Base-by-base conservation (phyloP, 139 green algal species). In the Chlamydomonas sphaeroides region DNA sequence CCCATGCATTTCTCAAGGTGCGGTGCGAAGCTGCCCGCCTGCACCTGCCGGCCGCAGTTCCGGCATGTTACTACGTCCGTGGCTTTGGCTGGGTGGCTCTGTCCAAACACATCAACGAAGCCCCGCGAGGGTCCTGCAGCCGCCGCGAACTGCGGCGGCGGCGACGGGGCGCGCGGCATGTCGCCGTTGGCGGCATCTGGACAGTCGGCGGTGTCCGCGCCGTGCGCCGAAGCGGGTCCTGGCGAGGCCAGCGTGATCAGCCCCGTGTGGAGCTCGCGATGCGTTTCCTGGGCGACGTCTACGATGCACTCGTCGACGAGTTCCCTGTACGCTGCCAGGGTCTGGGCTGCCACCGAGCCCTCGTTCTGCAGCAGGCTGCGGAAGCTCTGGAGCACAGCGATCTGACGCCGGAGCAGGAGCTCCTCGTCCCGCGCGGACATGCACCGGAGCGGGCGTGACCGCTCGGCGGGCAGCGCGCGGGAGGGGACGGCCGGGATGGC, bases 1-100 rank as follows among this genome's bases (percentile, higher is more conserved):
- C 91, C 93, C 83, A 96, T 94, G 86, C 94, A 97, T 82, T 97
- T 96, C 42, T 97, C 94, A 17, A 97, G 88, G 77, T 97, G 94
- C 25, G 93, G 93, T 2, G 93, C 93, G 85, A 96, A 97, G 48
- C 86, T 88, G 32, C 94, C 92, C 3, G 94, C 91, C 39, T 88
- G 85, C 63, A 95, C 89, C 67, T 92, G 90, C 42, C 93, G 85
- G 0, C 87, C 86, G 72, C 94, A 97, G 68, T 90, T 93, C 42
- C 89, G 89, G 78, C 94, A 97, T 2, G 71, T 81, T 23, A 97
- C 92, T 35, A 91, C 56, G 20, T 97, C 94, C 11, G 93, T 93
- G 1, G 94, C 91, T 25, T 96, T 92, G 36, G 92, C 74, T 0
- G 93, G 93, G 68, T 96, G 91, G 56, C 78, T 86, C 63, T 96